phyloP scores from a whole-genome alignment of 2,329 filamentous ascomycete genomes.

The Curvularia lunata region DNA sequence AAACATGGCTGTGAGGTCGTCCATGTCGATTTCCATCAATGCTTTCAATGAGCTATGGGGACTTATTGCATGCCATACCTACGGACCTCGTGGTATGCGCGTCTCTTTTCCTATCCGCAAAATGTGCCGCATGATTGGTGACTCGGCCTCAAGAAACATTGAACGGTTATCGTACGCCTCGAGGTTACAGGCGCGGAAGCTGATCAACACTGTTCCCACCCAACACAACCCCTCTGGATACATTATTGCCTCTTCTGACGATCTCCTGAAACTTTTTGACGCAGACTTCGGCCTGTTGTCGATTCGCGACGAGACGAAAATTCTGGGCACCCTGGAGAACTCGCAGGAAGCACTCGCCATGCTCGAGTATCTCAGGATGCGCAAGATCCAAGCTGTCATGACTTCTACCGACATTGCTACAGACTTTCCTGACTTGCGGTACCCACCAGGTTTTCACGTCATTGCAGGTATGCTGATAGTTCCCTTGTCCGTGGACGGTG shows the following conservation, averaged over 20 bases:
- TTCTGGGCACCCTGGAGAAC: slow-evolving; percentile 75
- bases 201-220: slow-evolving; percentile 84
- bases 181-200: slow-evolving; percentile 80
- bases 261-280: slow-evolving; percentile 81
- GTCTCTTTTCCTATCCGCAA: slow-evolving; percentile 90
- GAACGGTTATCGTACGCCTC: slow-evolving; percentile 87
- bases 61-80: slow-evolving; percentile 83
- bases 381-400: slow-evolving; percentile 74
- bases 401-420: slow-evolving; percentile 76
- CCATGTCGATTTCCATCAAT: slow-evolving; percentile 93
- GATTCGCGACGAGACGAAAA: slow-evolving; percentile 87
- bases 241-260: slow-evolving; percentile 87
- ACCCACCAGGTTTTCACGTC: slow-evolving; percentile 77
- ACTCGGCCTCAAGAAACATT: slow-evolving; percentile 85
- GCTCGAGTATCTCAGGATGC: slow-evolving; percentile 82
- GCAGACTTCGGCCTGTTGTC: slow-evolving; percentile 86
- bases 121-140: slow-evolving; percentile 87
- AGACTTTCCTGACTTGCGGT: slow-evolving; percentile 83
- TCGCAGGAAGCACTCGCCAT: slow-evolving; percentile 84
- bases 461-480: slow-evolving; percentile 83
- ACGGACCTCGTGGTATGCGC: slow-evolving; percentile 80
- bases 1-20: slow-evolving; percentile 91
- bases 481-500: slow-evolving; percentile 75
- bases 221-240: slow-evolving; percentile 85
- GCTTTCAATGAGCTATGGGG: slow-evolving; percentile 88